phyloP scores from a whole-genome alignment of 805 yeast genomes.

The Isabelozyma rhagii region DNA sequence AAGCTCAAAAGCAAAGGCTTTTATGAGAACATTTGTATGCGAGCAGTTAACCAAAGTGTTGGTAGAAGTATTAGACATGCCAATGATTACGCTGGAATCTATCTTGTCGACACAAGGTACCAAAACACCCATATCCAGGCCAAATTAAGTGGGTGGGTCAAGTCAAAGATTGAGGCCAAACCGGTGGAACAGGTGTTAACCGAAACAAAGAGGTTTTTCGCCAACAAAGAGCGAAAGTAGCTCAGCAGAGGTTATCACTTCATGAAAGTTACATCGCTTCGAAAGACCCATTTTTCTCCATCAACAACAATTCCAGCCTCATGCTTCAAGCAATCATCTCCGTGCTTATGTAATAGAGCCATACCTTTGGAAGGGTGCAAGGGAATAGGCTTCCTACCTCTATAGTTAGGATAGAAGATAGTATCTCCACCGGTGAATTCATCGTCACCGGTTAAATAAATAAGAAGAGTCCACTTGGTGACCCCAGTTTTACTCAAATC shows the following conservation, averaged over 20 bases:
- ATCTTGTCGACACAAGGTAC: conserved; percentile 68
- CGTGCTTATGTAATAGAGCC: conserved; percentile 64
- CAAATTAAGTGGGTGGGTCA: conserved; percentile 76
- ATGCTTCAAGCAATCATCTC: conserved; percentile 60
- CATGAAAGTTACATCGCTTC: conserved; percentile 48
- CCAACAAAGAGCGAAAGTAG: conserved; percentile 7
- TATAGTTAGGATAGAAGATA: conserved; percentile 39
- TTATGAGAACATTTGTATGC: conserved; percentile 84
- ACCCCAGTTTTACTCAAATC: conserved; percentile 23
- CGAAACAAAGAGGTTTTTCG: conserved; percentile 26
- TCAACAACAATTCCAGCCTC: conserved; percentile 50
- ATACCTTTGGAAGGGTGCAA: conserved; percentile 52
- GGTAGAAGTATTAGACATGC: conserved; percentile 89
- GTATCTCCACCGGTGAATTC: conserved; percentile 62
- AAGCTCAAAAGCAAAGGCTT: conserved; percentile 48
- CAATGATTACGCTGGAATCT: conserved; percentile 75
- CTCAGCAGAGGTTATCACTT: not conserved
- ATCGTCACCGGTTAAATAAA: conserved; percentile 56
- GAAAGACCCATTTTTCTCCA: conserved; percentile 61
- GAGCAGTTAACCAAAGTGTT: conserved; percentile 86
- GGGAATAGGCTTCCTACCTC: conserved; percentile 20
- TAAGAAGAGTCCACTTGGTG: conserved; percentile 58
- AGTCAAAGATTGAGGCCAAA: conserved; percentile 15
- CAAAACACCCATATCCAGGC: conserved; percentile 39
- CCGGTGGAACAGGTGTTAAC: conserved; percentile 8